Evolutionary conservation across 2,329 filamentous ascomycete species (phyloP).

Genomic region (Apiospora aurea): DNA sequence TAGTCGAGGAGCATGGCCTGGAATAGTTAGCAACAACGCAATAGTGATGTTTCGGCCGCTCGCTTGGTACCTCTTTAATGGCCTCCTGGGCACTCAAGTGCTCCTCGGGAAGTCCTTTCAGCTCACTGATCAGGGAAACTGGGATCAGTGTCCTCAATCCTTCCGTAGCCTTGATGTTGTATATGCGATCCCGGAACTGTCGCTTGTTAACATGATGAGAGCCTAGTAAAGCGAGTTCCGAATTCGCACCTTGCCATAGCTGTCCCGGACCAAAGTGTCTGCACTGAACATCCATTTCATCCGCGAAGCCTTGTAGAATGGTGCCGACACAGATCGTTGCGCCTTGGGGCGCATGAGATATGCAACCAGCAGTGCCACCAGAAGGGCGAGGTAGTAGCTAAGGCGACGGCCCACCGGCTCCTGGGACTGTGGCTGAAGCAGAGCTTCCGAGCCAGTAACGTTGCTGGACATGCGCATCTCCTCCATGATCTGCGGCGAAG

Average conservation of each 20-base stretch:
- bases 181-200: conserved; percentile 57
- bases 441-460: conserved; percentile 20
- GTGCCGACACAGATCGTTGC: conserved; percentile 39
- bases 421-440: conserved; percentile 27
- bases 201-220: conserved; percentile 26
- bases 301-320: conserved; percentile 56
- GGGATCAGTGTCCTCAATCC: conserved; percentile 57
- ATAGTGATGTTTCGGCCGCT: background rate
- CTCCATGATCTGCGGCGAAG: conserved; percentile 12
- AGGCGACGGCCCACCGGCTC: conserved; percentile 41
- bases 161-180: conserved; percentile 60
- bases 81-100: conserved; percentile 56
- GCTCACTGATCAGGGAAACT: conserved; percentile 51
- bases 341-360: conserved; percentile 20
- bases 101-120: conserved; percentile 57
- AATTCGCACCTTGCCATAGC: conserved; percentile 53
- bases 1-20: conserved; percentile 59
- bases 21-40: conserved; percentile 25
- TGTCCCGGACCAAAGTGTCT: conserved; percentile 55
- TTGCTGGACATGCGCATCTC: conserved; percentile 20
- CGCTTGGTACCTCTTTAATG: conserved; percentile 50
- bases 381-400: conserved; percentile 51
- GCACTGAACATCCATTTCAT: conserved; percentile 60
- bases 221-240: background rate
- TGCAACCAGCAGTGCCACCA: conserved; percentile 41